Evolutionary conservation across 768 basidiomycete genomes (phyloP), one percentile per base, ranked within the genome.

Genomic region (Phylloporus sp.): DNA sequence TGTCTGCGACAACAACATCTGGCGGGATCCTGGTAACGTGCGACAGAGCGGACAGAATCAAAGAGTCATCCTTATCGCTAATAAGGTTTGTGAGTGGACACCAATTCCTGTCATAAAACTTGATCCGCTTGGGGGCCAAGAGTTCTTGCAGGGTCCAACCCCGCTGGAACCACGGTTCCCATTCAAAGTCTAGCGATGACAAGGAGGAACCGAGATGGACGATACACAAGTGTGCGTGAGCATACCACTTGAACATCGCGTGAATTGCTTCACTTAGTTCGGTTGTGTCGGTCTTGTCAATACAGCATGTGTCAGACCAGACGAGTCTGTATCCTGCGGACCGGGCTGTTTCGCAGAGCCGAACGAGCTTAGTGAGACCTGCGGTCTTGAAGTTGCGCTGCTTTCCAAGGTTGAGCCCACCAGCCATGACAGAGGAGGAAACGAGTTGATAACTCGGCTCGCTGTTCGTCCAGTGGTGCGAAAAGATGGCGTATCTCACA

Each of bases 161-260:
- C 6, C 62, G 55, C 24, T 22, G 50, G 8, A 68, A 67, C 67
- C 69, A 69, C 24, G 49, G 47, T 6, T 69, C 67, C 1, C 6
- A 31, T 12, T 47, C 42, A 4, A 67, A 57, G n/a, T 59, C 58
- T 16, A 34, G 18, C 35, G 44, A 24, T 8, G 53, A 55, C 4
- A 34, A 54, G 11, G 63, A 60, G 22, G 47, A 49, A 3, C 53
- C 52, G 5, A 69, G 55, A 44, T 69, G 57, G 18, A 57, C 53
- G 41, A 69, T 56, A 45, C 69, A 70, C 16, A 69, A n/a, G 18
- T 67, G 53, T 5, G 63, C 53, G 26, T 69, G 35, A 5, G 59
- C 47, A 32, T 70, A 70, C 67, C 69, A 69, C 47, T 50, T 58
- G 58, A 58, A 70, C 63, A 70, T 70, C 23, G 69, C 64, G 16